Conservation (phyloP, 108 stramenopile species). For the Cyclotella choctawhatcheeana region DNA sequence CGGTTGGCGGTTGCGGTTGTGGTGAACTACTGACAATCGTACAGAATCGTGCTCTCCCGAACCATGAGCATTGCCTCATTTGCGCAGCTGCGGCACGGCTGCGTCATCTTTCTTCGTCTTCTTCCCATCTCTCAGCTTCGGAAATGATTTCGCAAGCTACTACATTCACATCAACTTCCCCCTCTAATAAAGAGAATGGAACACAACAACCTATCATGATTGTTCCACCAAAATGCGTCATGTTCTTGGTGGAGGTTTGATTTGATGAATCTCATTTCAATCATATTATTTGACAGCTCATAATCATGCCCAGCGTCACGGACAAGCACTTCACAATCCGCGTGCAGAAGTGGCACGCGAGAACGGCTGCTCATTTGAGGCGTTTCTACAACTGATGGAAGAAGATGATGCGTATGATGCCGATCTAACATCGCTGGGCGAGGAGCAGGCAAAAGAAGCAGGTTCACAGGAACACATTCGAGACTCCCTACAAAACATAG, state of each 20-base stretch:
- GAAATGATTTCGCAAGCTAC: not conserved
- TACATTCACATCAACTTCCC: not conserved
- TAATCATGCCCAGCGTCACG: too few relatives aligned
- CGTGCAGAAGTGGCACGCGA: constrained; percentile 72
- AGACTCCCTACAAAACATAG: constrained; percentile 29
- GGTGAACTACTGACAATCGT: too few relatives aligned
- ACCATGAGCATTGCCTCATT: constrained; percentile 7
- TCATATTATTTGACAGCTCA: too few relatives aligned
- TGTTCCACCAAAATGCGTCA: constrained; percentile 54
- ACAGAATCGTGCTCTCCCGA: too few relatives aligned
- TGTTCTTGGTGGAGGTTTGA: too few relatives aligned
- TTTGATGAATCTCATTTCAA: too few relatives aligned
- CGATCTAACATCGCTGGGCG: constrained; percentile 62
- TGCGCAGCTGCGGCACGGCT: constrained; percentile 28
- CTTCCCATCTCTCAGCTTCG: not conserved
- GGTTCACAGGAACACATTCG: constrained; percentile 11
- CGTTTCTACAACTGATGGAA: constrained; percentile 73
- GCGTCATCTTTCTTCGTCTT: constrained; percentile 15
- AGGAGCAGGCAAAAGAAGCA: constrained; percentile 54
- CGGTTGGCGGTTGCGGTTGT: too few relatives aligned
- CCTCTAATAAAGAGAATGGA: not conserved
- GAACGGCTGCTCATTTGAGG: constrained; percentile 68
- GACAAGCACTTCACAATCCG: constrained; percentile 85
- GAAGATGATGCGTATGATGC: constrained; percentile 78
- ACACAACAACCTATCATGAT: not conserved